phyloP scores from a whole-genome alignment of 75 land plant genomes.

The Sequoiadendron giganteum region DNA sequence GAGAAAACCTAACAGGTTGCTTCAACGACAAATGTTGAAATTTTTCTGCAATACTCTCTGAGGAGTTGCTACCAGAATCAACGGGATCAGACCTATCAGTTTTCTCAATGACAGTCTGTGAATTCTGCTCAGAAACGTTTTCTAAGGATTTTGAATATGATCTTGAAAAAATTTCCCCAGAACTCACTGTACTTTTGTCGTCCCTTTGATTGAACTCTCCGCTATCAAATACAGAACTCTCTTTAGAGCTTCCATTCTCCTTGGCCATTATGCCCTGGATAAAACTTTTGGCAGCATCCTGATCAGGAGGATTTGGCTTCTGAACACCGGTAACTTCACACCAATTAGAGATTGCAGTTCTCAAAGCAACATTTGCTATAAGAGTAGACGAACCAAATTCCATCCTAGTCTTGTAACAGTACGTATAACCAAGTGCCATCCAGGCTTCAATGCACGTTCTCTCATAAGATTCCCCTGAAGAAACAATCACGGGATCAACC shows the following conservation, averaged over 20 bases:
- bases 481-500: constrained; percentile 39
- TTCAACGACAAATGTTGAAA: constrained; percentile 19
- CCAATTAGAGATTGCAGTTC: constrained; percentile 61
- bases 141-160: not conserved
- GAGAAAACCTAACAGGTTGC: constrained; percentile 23
- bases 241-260: constrained; percentile 1
- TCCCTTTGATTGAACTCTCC: constrained; percentile 1
- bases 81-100: too few relatives aligned
- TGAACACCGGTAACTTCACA: constrained; percentile 27
- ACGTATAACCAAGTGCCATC: constrained; percentile 23
- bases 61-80: not conserved
- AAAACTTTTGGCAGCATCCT: constrained; percentile 21
- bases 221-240: not conserved
- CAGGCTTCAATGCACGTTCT: constrained; percentile 34
- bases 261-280: constrained; percentile 10
- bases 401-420: constrained; percentile 27
- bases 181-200: constrained; percentile 7
- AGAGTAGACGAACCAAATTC: constrained; percentile 14
- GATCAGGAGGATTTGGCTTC: constrained; percentile 29
- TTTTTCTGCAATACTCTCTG: not conserved
- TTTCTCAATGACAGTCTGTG: not conserved
- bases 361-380: constrained; percentile 60
- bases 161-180: not conserved
- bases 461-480: constrained; percentile 37
- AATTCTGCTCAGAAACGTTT: not conserved